Conservation (phyloP, 2,329 filamentous ascomycete genomes). For the Trichoderma lentiforme region DNA sequence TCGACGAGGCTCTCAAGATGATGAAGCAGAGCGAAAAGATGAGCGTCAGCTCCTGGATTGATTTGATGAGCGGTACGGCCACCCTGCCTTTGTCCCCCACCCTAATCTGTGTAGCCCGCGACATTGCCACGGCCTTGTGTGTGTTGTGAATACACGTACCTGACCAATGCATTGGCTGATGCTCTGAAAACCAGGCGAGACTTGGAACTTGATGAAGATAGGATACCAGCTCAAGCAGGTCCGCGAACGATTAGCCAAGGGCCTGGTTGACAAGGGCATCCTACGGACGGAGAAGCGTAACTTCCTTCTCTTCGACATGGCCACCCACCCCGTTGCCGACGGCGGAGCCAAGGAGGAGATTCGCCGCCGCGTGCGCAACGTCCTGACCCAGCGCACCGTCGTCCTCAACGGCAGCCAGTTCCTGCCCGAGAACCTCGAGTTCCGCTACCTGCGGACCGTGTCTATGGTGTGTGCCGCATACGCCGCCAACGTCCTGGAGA, state of each 20-base stretch:
- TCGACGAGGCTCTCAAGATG: conserved; percentile 98
- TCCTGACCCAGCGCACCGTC: conserved; percentile 90
- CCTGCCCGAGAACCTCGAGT: conserved; percentile 90
- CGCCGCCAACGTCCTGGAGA: conserved; percentile 96
- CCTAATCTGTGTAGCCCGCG: background rate
- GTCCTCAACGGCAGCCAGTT: conserved; percentile 84
- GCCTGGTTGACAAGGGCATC: conserved; percentile 97
- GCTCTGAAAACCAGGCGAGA: conserved; percentile 66
- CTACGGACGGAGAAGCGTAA: conserved; percentile 98
- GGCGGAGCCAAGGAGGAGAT: conserved; percentile 98
- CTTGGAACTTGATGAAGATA: conserved; percentile 99
- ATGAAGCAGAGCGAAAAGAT: conserved; percentile 99
- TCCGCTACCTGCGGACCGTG: conserved; percentile 86
- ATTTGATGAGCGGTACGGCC: conserved; percentile 86
- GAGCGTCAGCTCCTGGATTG: conserved; percentile 99
- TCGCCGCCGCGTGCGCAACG: conserved; percentile 82
- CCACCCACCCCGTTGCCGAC: conserved; percentile 94
- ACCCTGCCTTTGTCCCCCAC: background rate
- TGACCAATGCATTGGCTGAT: background rate
- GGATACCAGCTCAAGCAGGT: conserved; percentile 99
- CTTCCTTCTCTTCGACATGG: conserved; percentile 99
- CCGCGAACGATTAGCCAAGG: conserved; percentile 93
- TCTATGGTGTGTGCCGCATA: conserved; percentile 98
- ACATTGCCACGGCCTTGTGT: background rate
- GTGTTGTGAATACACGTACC: background rate